Percentiles rank a stretch among this genome's conserved stretches.
Conservation (phyloP, 2,329 filamentous ascomycete species). For the Raffaelea albimanens region DNA sequence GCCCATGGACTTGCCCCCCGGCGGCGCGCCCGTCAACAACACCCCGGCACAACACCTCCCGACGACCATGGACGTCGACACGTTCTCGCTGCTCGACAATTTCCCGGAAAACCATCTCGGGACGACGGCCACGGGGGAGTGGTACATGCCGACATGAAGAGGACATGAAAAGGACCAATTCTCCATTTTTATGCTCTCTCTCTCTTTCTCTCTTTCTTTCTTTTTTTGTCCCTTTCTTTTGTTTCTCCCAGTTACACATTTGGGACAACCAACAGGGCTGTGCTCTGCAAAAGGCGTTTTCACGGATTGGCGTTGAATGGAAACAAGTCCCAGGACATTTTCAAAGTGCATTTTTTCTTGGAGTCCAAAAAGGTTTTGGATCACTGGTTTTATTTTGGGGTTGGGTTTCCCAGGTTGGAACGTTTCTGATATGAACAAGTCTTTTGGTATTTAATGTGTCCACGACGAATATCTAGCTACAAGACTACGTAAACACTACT, state of each 20-base stretch:
- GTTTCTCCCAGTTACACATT: background rate
- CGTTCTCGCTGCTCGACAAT: constrained; percentile 13
- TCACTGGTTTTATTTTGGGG: too few relatives aligned
- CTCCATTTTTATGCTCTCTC: background rate
- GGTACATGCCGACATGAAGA: constrained; percentile 7
- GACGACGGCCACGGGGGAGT: constrained; percentile 1
- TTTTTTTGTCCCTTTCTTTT: background rate
- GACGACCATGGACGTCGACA: constrained; percentile 11
- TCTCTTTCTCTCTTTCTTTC: background rate
- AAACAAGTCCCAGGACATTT: too few relatives aligned
- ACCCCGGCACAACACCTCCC: constrained; percentile 2
- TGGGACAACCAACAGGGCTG: too few relatives aligned
- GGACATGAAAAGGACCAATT: background rate
- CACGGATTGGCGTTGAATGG: too few relatives aligned
- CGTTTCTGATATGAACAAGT: background rate
- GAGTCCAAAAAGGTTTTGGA: too few relatives aligned
- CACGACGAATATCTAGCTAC: background rate
- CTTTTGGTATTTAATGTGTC: background rate
- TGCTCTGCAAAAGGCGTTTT: too few relatives aligned
- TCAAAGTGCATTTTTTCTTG: too few relatives aligned
- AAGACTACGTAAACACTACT: background rate
- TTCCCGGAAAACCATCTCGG: constrained; percentile 14
- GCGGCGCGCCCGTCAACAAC: background rate
- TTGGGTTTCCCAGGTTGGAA: too few relatives aligned
- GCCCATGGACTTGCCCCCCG: background rate